These are phyloP conservation scores for Colletotrichum tropicicola DNA, from an alignment of 2,329 filamentous ascomycete species.

Conservation along the genomic window DNA sequence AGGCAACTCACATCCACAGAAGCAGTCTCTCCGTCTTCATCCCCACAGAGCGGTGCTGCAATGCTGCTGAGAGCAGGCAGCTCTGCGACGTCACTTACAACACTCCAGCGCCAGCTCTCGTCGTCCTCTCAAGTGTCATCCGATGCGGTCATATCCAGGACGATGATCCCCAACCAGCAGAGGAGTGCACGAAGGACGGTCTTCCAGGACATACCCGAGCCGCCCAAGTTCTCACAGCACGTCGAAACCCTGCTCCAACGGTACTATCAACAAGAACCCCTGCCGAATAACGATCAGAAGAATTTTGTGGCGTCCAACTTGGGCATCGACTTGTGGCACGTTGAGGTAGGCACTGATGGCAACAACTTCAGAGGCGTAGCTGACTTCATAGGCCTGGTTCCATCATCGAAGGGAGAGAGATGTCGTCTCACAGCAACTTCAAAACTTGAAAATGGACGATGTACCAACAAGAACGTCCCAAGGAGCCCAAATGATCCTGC, in stretches of 20 bases:
- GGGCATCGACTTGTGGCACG: constrained; percentile 58
- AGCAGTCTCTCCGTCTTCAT: constrained; percentile 28
- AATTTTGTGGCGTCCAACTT: constrained; percentile 64
- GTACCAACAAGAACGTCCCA: constrained; percentile 39
- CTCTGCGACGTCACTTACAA: constrained; percentile 27
- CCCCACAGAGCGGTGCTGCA: constrained; percentile 31
- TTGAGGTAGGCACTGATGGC: constrained; percentile 48
- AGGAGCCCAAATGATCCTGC: constrained; percentile 57
- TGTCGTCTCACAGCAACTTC: constrained; percentile 53
- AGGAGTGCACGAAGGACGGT: constrained; percentile 49
- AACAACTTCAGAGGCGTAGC: neutral
- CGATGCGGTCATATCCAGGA: constrained; percentile 44
- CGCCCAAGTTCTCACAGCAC: constrained; percentile 57
- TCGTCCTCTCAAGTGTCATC: neutral
- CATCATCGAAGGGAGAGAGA: constrained; percentile 61
- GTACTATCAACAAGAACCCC: constrained; percentile 58
- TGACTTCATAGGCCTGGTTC: constrained; percentile 56
- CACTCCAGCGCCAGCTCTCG: neutral
- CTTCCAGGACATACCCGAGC: constrained; percentile 49
- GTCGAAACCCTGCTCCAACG: constrained; percentile 61
- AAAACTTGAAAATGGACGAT: constrained; percentile 52
- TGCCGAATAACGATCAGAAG: constrained; percentile 58
- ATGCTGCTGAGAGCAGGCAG: constrained; percentile 34
- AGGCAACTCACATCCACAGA: neutral
- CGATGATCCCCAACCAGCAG: constrained; percentile 56